These are phyloP conservation scores for Lipomyces lipofer DNA, from an alignment of 805 yeast genomes.

Conservation along the genomic window DNA sequence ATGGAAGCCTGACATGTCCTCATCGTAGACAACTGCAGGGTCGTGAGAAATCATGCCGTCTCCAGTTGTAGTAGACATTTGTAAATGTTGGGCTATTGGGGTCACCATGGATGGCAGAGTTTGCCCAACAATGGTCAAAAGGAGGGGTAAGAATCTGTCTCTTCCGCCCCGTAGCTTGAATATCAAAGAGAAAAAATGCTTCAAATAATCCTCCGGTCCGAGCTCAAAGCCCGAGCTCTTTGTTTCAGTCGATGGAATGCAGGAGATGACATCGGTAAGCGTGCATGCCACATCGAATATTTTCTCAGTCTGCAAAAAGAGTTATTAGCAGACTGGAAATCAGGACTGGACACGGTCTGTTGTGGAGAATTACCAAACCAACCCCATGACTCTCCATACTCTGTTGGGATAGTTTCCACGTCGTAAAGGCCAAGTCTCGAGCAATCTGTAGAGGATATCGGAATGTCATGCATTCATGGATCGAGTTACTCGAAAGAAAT, in stretches of 20 bases:
- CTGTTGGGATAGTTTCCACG: neutral
- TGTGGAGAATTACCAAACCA: neutral
- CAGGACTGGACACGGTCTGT: neutral
- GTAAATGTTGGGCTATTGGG: neutral
- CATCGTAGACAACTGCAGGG: neutral
- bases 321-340: neutral
- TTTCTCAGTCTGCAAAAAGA: neutral
- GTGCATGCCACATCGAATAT: slow-evolving; percentile 3
- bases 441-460: slow-evolving; percentile 2
- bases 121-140: neutral
- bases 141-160: neutral
- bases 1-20: neutral
- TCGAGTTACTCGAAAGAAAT: neutral
- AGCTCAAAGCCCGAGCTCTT: neutral
- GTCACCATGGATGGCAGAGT: neutral
- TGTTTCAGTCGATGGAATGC: neutral
- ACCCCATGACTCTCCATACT: slow-evolving; percentile 1
- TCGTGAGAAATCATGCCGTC: neutral
- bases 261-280: slow-evolving; percentile 1
- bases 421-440: neutral
- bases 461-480: slow-evolving; percentile 2
- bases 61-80: neutral
- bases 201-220: slow-evolving; percentile 3
- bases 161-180: neutral
- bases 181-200: neutral